Base-by-base conservation (phyloP, 306 rosid species). In the Sicyos edulis region DNA sequence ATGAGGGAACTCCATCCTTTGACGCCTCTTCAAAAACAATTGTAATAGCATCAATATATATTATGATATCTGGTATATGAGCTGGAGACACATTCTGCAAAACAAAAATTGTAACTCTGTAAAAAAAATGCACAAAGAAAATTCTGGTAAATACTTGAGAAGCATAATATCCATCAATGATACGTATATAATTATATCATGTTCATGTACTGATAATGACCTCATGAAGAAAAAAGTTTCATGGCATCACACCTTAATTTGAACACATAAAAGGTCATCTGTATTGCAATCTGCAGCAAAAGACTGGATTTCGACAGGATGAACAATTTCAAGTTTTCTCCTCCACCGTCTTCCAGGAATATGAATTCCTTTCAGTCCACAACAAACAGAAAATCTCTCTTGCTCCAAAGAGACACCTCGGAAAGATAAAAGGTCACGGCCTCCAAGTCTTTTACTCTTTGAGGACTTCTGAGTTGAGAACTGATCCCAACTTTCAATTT, bases 311-410 rank as follows among this genome's bases (percentile, higher is more conserved):
- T 87, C 87, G 16, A 93, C 72, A 65, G 97, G 99, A 80, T 91
- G 97, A 70, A 91, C 80, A 69, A 93, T 87, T 81, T 91, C 96
- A 76, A 93, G 81, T 78, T 91, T 93, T 78, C 97, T 87, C 82
- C 90, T 85, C 99, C 99, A 93, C 74, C 93, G 88, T 86, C 85
- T 88, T 75, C 99, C 99, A 44, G 99, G 99, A 72, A 80, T 77
- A 81, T 91, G 85, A 75, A 88, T 78, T 54, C 97, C 99, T 81
- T 87, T 90, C 79, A 93, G 81, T 80, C 97, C 99, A 85, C 99
- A 93, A 62, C 91, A 69, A 76, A 88, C 97, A 65, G 92, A 93
- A 85, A 93, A 93, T 24, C 96, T 85, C 75, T 93, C 95, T 79
- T 78, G 86, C 86, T 88, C 96, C 83, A 93, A 76, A 73, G 95